These are phyloP conservation scores for Xylariales sp. DNA, from an alignment of 2,329 filamentous ascomycete genomes.

Conservation along the genomic window DNA sequence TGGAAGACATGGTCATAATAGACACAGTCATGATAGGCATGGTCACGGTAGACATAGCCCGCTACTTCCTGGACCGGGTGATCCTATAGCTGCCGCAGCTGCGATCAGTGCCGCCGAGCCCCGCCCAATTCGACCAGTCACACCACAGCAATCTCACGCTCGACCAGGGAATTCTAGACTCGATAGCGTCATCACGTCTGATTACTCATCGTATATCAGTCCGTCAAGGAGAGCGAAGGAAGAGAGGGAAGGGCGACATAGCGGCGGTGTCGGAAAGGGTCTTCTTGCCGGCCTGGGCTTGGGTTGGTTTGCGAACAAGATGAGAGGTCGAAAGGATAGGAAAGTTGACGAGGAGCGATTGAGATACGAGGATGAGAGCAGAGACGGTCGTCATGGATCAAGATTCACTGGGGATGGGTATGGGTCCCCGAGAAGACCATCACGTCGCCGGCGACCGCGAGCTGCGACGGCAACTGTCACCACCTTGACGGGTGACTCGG, in stretches of 20 bases:
- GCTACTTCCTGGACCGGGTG: slow-evolving; percentile 42
- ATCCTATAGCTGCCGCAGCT: slow-evolving; percentile 38
- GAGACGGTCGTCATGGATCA: slow-evolving; percentile 57
- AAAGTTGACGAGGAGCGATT: slow-evolving; percentile 44
- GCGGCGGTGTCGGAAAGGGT: slow-evolving; percentile 53
- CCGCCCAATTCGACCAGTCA: slow-evolving; percentile 36
- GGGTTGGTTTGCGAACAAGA: slow-evolving; percentile 63
- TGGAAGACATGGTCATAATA: slow-evolving; percentile 21
- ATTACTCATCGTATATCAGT: slow-evolving; percentile 57
- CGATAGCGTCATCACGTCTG: slow-evolving; percentile 47
- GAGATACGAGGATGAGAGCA: slow-evolving; percentile 43
- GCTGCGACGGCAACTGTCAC: slow-evolving; percentile 22
- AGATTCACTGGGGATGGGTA: slow-evolving; percentile 67
- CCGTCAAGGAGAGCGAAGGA: slow-evolving; percentile 53
- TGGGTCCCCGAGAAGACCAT: slow-evolving; percentile 40
- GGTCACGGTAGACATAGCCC: slow-evolving; percentile 32
- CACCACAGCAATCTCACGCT: slow-evolving; percentile 43
- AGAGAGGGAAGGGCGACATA: slow-evolving; percentile 30
- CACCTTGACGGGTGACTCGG: slow-evolving; percentile 24
- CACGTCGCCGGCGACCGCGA: slow-evolving; percentile 24
- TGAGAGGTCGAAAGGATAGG: slow-evolving; percentile 53
- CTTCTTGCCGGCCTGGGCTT: slow-evolving; percentile 58
- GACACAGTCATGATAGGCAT: neutral
- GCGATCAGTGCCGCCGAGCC: slow-evolving; percentile 42
- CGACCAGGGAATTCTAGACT: slow-evolving; percentile 34